Evolutionary conservation across 2,329 filamentous ascomycete species (phyloP).

Genomic region (Dothidotthia symphoricarpi): DNA sequence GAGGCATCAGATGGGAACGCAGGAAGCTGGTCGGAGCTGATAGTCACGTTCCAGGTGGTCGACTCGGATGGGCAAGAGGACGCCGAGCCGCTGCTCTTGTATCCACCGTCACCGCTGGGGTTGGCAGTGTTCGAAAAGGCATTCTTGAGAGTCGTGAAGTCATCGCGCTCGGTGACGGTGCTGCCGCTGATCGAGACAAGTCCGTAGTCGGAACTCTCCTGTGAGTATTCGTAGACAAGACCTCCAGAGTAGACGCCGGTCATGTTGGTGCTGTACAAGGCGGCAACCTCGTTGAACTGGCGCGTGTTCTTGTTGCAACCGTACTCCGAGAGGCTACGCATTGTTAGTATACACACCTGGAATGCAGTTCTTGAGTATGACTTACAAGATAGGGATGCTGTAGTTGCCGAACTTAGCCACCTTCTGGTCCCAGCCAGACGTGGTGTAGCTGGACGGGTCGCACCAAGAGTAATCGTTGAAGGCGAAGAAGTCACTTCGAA

Average conservation of each 20-base stretch:
- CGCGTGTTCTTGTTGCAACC: slow-evolving; percentile 84
- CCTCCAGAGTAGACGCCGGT: slow-evolving; percentile 89
- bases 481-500: slow-evolving; percentile 83
- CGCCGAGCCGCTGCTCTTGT: slow-evolving; percentile 54
- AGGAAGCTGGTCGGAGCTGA: slow-evolving; percentile 51
- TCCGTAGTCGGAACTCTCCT: slow-evolving; percentile 66
- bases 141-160: slow-evolving; percentile 60
- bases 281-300: slow-evolving; percentile 72
- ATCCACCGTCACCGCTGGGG: slow-evolving; percentile 59
- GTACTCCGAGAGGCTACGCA: slow-evolving; percentile 74
- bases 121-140: slow-evolving; percentile 52
- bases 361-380: neutral
- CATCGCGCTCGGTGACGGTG: slow-evolving; percentile 57
- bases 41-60: slow-evolving; percentile 56
- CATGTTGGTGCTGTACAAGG: slow-evolving; percentile 83
- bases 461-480: slow-evolving; percentile 93
- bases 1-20: slow-evolving; percentile 56
- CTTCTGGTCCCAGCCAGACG: slow-evolving; percentile 82
- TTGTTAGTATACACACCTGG: slow-evolving; percentile 13
- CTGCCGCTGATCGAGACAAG: slow-evolving; percentile 65
- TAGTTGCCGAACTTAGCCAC: slow-evolving; percentile 85
- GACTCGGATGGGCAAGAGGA: slow-evolving; percentile 56
- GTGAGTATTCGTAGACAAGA: slow-evolving; percentile 91
- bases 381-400: slow-evolving; percentile 76
- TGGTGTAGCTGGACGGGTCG: slow-evolving; percentile 65